Conservation (phyloP, 2,329 filamentous ascomycete species). For the Cladosporium sp. region DNA sequence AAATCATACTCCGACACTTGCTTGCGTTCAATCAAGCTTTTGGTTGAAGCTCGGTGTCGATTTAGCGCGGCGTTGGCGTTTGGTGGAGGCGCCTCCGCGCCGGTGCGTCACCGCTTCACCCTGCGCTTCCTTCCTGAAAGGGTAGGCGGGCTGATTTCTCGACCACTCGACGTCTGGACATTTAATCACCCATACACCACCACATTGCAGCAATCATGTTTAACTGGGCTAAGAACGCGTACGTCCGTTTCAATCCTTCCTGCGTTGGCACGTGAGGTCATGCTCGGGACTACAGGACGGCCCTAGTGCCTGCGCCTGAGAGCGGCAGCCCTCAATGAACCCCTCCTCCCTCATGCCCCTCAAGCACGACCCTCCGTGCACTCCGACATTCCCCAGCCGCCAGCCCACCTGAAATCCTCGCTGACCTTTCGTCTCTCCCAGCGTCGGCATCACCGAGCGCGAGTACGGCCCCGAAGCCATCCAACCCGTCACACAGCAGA, state of each 20-base stretch:
- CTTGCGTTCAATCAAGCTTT: too few relatives aligned
- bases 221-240: conserved; percentile 93
- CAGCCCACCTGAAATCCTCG: not conserved
- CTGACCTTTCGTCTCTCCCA: conserved; percentile 32
- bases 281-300: too few relatives aligned
- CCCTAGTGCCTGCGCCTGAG: too few relatives aligned
- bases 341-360: conserved; percentile 31
- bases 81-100: too few relatives aligned
- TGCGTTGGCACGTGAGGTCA: too few relatives aligned
- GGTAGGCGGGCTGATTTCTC: conserved; percentile 4
- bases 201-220: conserved; percentile 55
- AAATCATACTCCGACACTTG: too few relatives aligned
- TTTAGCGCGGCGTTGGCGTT: too few relatives aligned
- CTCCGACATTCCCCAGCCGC: not conserved
- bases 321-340: not conserved
- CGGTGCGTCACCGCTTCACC: not conserved
- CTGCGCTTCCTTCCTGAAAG: not conserved
- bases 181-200: not conserved
- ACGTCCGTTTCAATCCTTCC: conserved; percentile 35
- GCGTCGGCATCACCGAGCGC: conserved; percentile 91
- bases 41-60: too few relatives aligned
- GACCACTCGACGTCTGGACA: not conserved
- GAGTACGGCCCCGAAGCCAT: conserved; percentile 89
- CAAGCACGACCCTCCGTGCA: not conserved
- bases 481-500: conserved; percentile 75